These are phyloP conservation scores for Salix caprea DNA, from an alignment of 345 rosid species.

Conservation along the genomic window DNA sequence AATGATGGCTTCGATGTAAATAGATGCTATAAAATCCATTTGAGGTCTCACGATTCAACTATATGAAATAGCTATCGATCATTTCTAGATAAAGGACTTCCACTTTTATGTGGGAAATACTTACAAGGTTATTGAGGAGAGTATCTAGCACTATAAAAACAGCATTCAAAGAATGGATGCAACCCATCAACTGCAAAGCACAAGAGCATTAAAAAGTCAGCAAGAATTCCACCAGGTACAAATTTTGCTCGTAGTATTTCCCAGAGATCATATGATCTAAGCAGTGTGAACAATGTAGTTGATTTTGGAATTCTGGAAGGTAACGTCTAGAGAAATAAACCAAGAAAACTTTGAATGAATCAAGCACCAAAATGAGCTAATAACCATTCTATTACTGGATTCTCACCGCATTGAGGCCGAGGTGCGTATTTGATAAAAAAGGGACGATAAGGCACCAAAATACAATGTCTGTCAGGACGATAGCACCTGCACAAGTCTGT, in stretches of 20 bases:
- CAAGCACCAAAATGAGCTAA: neutral
- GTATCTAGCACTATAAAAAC: conserved; percentile 59
- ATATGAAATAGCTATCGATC: too few relatives aligned
- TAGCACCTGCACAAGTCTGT: conserved; percentile 83
- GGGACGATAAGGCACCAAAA: conserved; percentile 80
- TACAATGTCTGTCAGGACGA: conserved; percentile 61
- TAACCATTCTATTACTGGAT: neutral
- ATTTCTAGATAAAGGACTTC: neutral
- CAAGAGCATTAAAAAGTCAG: neutral
- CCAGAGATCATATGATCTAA: neutral
- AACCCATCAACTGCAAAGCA: conserved; percentile 64
- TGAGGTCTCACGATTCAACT: neutral
- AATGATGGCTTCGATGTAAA: neutral
- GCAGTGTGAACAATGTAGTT: neutral
- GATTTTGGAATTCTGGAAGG: neutral
- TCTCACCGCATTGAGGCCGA: conserved; percentile 58
- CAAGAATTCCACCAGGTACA: neutral
- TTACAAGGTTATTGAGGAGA: conserved; percentile 66
- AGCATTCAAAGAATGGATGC: conserved; percentile 72
- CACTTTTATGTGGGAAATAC: conserved; percentile 16
- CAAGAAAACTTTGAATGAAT: neutral
- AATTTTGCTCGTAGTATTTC: neutral
- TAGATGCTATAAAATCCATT: neutral
- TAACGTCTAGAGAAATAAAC: neutral
- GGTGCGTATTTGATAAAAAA: conserved; percentile 51